Evolutionary conservation across 1,284 basidiomycete species (phyloP).

Genomic region (Cryptococcus wingfieldii): DNA sequence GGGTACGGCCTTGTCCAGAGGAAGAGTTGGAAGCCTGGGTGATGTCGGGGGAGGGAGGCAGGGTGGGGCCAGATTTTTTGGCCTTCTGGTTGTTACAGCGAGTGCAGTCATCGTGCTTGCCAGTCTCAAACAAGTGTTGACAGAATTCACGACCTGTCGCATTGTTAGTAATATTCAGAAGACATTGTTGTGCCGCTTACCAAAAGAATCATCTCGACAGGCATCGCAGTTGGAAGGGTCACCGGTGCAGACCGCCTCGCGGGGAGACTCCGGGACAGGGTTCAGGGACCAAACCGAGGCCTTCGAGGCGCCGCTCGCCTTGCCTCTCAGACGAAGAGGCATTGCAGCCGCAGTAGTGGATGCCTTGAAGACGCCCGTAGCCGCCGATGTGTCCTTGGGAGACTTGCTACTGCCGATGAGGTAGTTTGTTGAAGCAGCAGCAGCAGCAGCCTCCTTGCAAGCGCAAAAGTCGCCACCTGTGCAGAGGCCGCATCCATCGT

Average conservation of each 20-base stretch:
- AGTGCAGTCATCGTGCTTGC: slow-evolving; percentile 1
- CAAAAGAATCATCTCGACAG: slow-evolving; percentile 46
- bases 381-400: neutral
- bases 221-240: slow-evolving; percentile 49
- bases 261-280: slow-evolving; percentile 7
- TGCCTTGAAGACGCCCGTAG: slow-evolving; percentile 3
- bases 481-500: slow-evolving; percentile 37
- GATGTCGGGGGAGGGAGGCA: slow-evolving; percentile 1
- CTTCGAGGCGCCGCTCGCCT: slow-evolving; percentile 10
- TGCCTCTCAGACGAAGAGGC: slow-evolving; percentile 14
- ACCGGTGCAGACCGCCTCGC: slow-evolving; percentile 45
- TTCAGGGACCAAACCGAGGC: slow-evolving; percentile 32
- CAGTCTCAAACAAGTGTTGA: slow-evolving; percentile 61
- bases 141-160: slow-evolving; percentile 73
- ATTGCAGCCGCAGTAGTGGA: slow-evolving; percentile 10
- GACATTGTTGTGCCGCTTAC: slow-evolving; percentile 19
- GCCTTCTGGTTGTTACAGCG: too few species aligned
- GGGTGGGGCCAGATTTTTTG: slow-evolving; percentile 14
- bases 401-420: neutral
- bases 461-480: slow-evolving; percentile 42
- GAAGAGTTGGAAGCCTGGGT: neutral
- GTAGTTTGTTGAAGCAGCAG: neutral
- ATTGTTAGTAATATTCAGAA: neutral
- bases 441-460: slow-evolving; percentile 25
- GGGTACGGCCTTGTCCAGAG: neutral